Conservation (phyloP, 2,329 filamentous ascomycete species). For the Colletotrichum sp. region DNA sequence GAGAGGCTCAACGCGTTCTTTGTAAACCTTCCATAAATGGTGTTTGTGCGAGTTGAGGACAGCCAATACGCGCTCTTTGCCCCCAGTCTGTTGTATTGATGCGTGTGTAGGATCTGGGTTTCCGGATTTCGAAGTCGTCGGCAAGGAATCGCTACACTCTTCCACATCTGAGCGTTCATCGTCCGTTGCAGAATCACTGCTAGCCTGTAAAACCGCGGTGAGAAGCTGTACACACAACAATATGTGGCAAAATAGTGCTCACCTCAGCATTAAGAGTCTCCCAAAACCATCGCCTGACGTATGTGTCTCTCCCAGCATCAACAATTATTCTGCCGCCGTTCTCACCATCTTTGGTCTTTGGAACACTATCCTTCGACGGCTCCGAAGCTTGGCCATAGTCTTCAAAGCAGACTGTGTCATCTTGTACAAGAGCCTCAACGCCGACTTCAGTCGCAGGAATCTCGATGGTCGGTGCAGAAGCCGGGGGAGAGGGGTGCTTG, state of each 20-base stretch:
- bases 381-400: background rate
- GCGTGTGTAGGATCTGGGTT: background rate
- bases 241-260: background rate
- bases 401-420: background rate
- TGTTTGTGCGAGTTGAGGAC: background rate
- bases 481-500: background rate
- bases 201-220: background rate
- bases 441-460: background rate
- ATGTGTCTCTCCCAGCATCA: background rate
- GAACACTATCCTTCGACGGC: background rate
- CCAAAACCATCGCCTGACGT: background rate
- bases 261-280: background rate
- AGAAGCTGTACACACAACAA: background rate
- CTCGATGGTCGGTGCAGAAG: background rate
- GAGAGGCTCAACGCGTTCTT: background rate
- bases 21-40: background rate
- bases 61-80: background rate
- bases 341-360: background rate
- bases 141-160: background rate
- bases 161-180: background rate
- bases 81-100: background rate
- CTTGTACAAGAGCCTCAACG: background rate
- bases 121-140: background rate
- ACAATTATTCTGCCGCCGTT: background rate
- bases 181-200: background rate